Evolutionary conservation across 169 alveolate genomes (phyloP), one percentile per base, ranked within the genome.

Genomic region (Plasmodium relictum): DNA sequence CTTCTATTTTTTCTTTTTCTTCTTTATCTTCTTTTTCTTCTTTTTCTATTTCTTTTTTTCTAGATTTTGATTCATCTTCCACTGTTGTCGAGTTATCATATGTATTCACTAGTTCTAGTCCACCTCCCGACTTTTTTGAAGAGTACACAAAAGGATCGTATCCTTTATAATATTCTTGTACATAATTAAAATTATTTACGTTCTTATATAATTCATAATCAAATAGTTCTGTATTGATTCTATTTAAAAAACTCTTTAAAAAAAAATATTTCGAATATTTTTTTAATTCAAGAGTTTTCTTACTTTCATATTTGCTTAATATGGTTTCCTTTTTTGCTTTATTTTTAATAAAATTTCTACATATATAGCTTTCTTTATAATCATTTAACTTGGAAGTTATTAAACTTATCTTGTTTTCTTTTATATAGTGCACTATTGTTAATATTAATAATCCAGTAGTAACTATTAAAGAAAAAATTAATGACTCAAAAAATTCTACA

Each of bases 191-290:
- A 8, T 7, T 14, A 12, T 59, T 73, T 8, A 16, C 50, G 39
- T 42, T 54, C 20, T 65, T 78, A 9, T 44, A 66, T 26, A 16
- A 20, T 48, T 78, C 89, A 69, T 78, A 78, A 56, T 78, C 89
- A 37, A 16, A 42, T 22, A 78, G 71, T 69, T 78, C 89, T 10
- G 52, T 50, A 65, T 78, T 78, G 18, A 78, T 52, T 65, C 89
- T 45, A 56, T 63, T 78, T 24, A 78, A 41, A 50, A 78, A 62
- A 66, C 89, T 78, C 44, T 65, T 78, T 18, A 78, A 58, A 58
- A 78, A 78, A 56, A 78, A 78, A 44, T 78, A 78, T 42, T 78
- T 78, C 37, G 89, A 78, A 12, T 78, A 78, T 24, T 78, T 78
- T 50, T 65, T 78, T 18, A 78, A 45, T 44, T 78, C 89, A 16